Percentiles rank a stretch among this genome's conserved stretches.
These are phyloP conservation scores for Ammopiptanthus mongolicus DNA, from an alignment of 306 rosid species.

Conservation along the genomic window DNA sequence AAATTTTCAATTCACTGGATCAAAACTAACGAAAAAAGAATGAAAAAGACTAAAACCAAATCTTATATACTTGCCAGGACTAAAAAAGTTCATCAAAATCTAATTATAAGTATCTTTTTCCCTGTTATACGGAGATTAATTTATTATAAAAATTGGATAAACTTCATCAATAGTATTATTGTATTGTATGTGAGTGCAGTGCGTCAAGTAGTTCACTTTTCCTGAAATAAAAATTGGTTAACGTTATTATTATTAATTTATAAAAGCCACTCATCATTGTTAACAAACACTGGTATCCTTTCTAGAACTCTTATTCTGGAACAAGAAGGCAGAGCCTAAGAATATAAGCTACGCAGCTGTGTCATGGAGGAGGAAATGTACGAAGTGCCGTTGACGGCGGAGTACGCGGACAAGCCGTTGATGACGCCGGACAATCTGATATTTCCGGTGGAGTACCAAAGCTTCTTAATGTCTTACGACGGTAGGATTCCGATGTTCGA, in stretches of 20 bases:
- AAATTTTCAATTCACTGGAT: too few relatives aligned
- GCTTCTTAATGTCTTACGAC: constrained; percentile 30
- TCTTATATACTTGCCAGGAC: too few relatives aligned
- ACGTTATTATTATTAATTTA: background rate
- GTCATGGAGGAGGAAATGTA: constrained; percentile 74
- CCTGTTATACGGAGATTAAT: background rate
- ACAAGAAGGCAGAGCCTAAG: background rate
- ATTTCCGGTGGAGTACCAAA: constrained; percentile 57
- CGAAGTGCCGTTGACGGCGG: constrained; percentile 42
- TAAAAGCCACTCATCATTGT: background rate
- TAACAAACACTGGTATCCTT: background rate
- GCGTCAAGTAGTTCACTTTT: background rate
- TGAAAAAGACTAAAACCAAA: too few relatives aligned
- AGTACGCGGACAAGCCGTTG: constrained; percentile 52
- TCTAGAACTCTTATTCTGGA: constrained; percentile 5
- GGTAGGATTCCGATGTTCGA: constrained; percentile 57
- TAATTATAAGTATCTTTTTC: background rate
- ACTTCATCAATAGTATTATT: background rate
- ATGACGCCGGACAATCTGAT: constrained; percentile 75
- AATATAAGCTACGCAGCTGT: background rate
- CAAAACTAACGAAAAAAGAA: too few relatives aligned
- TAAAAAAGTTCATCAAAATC: too few relatives aligned
- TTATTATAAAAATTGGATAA: background rate
- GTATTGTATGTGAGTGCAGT: background rate
- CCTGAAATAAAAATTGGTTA: background rate